Conservation (phyloP, 2,329 filamentous ascomycete genomes). For the Microdochium bolleyi region DNA sequence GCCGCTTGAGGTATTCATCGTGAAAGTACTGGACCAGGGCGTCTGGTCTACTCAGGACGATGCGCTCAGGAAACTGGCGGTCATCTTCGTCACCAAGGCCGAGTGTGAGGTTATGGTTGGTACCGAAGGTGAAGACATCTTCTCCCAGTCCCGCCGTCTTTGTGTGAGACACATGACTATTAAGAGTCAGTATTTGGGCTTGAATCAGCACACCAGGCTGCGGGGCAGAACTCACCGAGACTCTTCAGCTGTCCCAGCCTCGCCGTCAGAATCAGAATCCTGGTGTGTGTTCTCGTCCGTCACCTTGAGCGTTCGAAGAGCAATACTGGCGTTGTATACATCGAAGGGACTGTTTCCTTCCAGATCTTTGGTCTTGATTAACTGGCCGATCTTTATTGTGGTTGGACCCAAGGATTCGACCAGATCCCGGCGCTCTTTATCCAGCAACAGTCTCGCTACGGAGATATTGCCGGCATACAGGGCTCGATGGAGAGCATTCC, state of each 20-base stretch:
- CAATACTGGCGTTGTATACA: conserved; percentile 81
- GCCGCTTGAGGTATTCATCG: conserved; percentile 52
- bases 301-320: conserved; percentile 56
- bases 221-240: conserved; percentile 12
- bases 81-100: conserved; percentile 96
- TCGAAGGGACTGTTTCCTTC: conserved; percentile 95
- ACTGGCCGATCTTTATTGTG: conserved; percentile 56
- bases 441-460: conserved; percentile 74
- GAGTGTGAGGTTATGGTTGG: conserved; percentile 89
- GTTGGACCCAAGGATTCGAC: conserved; percentile 51
- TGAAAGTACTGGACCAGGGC: conserved; percentile 69
- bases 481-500: conserved; percentile 89
- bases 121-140: conserved; percentile 89
- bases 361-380: conserved; percentile 92
- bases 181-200: conserved; percentile 22
- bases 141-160: conserved; percentile 48
- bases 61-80: conserved; percentile 83
- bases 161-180: conserved; percentile 1
- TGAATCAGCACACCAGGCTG: conserved; percentile 5
- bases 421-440: conserved; percentile 63
- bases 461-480: conserved; percentile 85
- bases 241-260: conserved; percentile 32
- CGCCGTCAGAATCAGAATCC: conserved; percentile 48
- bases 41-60: conserved; percentile 67
- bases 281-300: conserved; percentile 20